Base-by-base conservation (phyloP, 176 grass and related monocot genomes). In the Dendrocalamus sinicus region DNA sequence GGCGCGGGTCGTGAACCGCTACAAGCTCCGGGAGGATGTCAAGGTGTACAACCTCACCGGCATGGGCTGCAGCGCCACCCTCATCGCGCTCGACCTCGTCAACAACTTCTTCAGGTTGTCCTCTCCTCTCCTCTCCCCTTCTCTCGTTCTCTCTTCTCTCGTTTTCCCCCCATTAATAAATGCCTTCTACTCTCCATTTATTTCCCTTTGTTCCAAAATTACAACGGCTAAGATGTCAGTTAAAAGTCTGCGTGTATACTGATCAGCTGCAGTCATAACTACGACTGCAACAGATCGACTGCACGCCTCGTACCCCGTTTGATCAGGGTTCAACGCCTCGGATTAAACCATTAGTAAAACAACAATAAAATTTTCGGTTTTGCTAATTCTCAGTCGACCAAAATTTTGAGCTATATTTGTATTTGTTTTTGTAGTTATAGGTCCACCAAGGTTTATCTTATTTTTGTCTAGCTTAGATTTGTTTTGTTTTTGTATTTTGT, bases 31-130 rank as follows among this genome's bases (percentile, higher is more conserved):
- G 67, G 91, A 98, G 61, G 91, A 98, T 78, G 89, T 92, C 50
- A 84, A 78, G 67, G 88, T 86, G 45, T 98, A 91, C 86, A 98
- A 98, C 86, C 89, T 98, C 80, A 86, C 93, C 23, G 95, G 95
- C 13, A 98, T 98, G 95, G 95, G 95, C 0, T 98, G 95, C 87
- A 97, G 95, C 86, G 95, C 93, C 79, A 90, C 85, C 67, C 85
- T 97, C 80, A 91, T 97, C 83, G 91, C 92, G 8, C 81, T 95
- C 70, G 93, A 97, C 88, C 86, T 97, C 85, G 92, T 90, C 77
- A 84, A 74, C 59, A 90, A 85, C 86, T 88, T 86, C 89, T 95
- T 97, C 86, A 87, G 81, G 89, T 92, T 44, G 57, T 6, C 0
- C 54, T 61, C 19, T 71, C 41, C 6, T 16, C 1, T 26, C 1